Evolutionary conservation across 2,329 filamentous ascomycete genomes (phyloP).

Genomic region (Trichoderma lentiforme): DNA sequence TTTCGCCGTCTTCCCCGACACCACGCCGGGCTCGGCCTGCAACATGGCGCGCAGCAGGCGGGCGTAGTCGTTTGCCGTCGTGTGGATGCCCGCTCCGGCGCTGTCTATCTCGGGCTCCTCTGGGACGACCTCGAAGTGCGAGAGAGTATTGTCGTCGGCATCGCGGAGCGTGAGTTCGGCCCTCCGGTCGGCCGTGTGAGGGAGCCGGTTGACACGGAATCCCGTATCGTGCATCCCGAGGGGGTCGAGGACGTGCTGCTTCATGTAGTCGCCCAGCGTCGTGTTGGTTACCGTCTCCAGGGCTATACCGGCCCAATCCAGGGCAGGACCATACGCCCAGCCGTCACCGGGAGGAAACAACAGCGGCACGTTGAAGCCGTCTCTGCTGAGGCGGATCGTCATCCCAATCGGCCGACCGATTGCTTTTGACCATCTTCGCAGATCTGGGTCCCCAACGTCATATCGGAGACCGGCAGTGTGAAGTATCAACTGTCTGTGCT

Average conservation of each 20-base stretch:
- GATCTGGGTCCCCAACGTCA: constrained; percentile 39
- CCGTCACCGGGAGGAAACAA: constrained; percentile 44
- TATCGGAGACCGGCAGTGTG: constrained; percentile 49
- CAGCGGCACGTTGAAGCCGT: constrained; percentile 42
- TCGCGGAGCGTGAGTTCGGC: constrained; percentile 24
- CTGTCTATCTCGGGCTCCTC: constrained; percentile 36
- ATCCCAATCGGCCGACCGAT: constrained; percentile 31
- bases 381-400: constrained; percentile 32
- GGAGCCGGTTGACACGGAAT: constrained; percentile 34
- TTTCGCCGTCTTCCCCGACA: constrained; percentile 30
- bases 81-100: constrained; percentile 44
- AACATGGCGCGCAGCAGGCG: constrained; percentile 35
- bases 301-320: constrained; percentile 47
- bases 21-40: constrained; percentile 25
- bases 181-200: constrained; percentile 24
- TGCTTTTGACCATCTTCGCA: constrained; percentile 39
- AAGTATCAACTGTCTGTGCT: constrained; percentile 37
- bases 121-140: constrained; percentile 16
- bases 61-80: constrained; percentile 40
- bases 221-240: constrained; percentile 36
- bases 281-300: constrained; percentile 40
- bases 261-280: constrained; percentile 38
- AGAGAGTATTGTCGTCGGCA: constrained; percentile 9
- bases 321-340: constrained; percentile 47
- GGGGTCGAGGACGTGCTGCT: constrained; percentile 35